phyloP scores from a whole-genome alignment of 768 basidiomycete genomes.

The Podaxis sp. region DNA sequence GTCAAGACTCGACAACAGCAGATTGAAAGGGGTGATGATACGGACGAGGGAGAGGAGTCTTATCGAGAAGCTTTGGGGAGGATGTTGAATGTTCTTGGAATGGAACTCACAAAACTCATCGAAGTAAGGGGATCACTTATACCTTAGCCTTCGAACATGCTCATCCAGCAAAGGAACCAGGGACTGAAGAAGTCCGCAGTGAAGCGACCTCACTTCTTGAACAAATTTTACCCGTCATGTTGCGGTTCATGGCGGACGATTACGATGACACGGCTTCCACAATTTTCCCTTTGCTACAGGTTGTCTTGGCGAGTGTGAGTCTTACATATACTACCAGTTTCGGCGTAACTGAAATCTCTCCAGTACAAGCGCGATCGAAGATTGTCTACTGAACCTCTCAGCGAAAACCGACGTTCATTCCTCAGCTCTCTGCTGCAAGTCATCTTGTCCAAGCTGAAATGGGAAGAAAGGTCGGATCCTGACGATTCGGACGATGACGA shows the following conservation, averaged over 20 bases:
- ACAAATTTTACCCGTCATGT: constrained; percentile 72
- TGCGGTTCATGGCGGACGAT: constrained; percentile 86
- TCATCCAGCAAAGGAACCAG: constrained; percentile 43
- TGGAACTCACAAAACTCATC: constrained; percentile 78
- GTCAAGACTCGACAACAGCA: constrained; percentile 67
- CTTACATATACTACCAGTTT: neutral
- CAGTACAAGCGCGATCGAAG: constrained; percentile 81
- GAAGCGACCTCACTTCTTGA: constrained; percentile 63
- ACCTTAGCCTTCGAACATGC: constrained; percentile 13
- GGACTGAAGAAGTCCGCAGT: constrained; percentile 51
- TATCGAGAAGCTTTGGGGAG: constrained; percentile 88
- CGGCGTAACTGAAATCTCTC: constrained; percentile 2
- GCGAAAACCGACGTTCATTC: constrained; percentile 70
- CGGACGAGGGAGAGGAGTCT: constrained; percentile 84
- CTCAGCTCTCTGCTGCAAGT: constrained; percentile 73
- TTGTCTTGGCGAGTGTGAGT: constrained; percentile 71
- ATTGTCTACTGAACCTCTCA: constrained; percentile 54
- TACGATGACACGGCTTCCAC: constrained; percentile 88
- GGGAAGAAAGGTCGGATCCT: constrained; percentile 76
- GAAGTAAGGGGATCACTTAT: constrained; percentile 52
- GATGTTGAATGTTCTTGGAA: constrained; percentile 74
- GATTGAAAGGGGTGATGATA: constrained; percentile 56
- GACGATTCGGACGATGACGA: constrained; percentile 90
- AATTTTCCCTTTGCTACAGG: constrained; percentile 75
- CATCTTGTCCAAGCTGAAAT: constrained; percentile 84